phyloP scores from a whole-genome alignment of 306 rosid species.

The Pyrus betulifolia region DNA sequence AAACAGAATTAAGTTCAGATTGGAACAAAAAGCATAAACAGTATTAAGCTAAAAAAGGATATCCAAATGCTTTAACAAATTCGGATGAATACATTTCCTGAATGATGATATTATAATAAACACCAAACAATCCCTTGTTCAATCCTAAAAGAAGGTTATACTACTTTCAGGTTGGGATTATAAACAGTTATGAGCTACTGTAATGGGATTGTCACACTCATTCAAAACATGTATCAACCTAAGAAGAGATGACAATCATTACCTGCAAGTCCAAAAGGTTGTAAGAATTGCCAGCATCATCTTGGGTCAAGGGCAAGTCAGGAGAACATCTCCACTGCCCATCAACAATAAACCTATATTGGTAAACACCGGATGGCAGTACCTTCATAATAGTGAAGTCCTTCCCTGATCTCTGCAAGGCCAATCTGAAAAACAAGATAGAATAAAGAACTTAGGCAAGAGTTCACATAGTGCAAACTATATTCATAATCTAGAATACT shows the following conservation, averaged over 20 bases:
- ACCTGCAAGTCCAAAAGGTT: slow-evolving; percentile 89
- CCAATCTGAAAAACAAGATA: slow-evolving; percentile 46
- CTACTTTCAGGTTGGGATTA: neutral
- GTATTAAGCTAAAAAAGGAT: neutral
- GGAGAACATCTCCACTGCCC: slow-evolving; percentile 82
- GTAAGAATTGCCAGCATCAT: slow-evolving; percentile 73
- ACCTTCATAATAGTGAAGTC: slow-evolving; percentile 93
- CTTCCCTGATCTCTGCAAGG: slow-evolving; percentile 89
- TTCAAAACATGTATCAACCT: slow-evolving; percentile 1
- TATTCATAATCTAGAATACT: slow-evolving; percentile 1
- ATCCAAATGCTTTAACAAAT: neutral
- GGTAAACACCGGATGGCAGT: slow-evolving; percentile 96
- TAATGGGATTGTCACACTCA: slow-evolving; percentile 5
- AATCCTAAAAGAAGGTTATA: neutral
- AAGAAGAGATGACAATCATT: slow-evolving; percentile 6
- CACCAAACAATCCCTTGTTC: neutral
- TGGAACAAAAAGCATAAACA: too few relatives aligned
- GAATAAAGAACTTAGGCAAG: slow-evolving; percentile 9
- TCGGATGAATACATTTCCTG: neutral
- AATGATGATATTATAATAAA: neutral
- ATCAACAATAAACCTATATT: slow-evolving; percentile 86
- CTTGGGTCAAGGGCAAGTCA: slow-evolving; percentile 72
- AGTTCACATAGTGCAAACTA: slow-evolving; percentile 1
- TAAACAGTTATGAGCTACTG: neutral
- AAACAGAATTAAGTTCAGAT: neutral